A percentile compares a stretch with the other conserved stretches of the same genome.
Conservation (phyloP, 352 stramenopile species). For the Pythium oligandrum region DNA sequence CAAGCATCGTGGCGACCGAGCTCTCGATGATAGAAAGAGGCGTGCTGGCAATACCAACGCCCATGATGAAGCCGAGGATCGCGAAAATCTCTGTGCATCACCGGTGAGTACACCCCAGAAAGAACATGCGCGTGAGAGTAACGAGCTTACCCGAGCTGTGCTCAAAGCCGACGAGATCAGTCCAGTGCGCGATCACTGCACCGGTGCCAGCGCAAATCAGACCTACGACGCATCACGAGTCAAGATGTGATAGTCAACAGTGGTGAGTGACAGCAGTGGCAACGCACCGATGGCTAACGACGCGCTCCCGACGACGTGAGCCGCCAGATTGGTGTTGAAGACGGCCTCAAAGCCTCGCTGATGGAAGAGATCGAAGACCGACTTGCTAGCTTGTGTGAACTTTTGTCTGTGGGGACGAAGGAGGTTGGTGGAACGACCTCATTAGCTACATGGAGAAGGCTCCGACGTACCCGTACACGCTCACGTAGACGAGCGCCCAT, state of each 20-base stretch:
- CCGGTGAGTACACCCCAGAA: neutral
- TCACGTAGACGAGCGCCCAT: slow-evolving; percentile 94
- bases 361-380: slow-evolving; percentile 92
- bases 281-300: slow-evolving; percentile 70
- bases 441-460: neutral
- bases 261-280: no score
- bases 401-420: slow-evolving; percentile 42
- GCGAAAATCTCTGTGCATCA: slow-evolving; percentile 43
- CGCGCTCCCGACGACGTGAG: slow-evolving; percentile 88
- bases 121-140: neutral
- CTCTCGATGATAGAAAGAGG: slow-evolving; percentile 91
- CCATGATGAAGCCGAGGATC: slow-evolving; percentile 87
- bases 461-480: slow-evolving; percentile 59
- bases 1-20: slow-evolving; percentile 94
- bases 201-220: slow-evolving; percentile 65
- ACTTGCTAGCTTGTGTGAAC: slow-evolving; percentile 90
- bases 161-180: slow-evolving; percentile 46
- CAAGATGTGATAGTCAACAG: no score
- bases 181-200: slow-evolving; percentile 43
- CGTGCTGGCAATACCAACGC: slow-evolving; percentile 84
- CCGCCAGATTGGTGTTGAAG: slow-evolving; percentile 95
- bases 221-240: no score
- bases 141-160: slow-evolving; percentile 53
- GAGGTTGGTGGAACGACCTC: neutral
- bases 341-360: slow-evolving; percentile 93